A percentile compares a stretch with the other conserved stretches of the same genome.
Evolutionary conservation across 108 stramenopile genomes (phyloP).

Genomic region (Cyclotella choctawhatcheeana): DNA sequence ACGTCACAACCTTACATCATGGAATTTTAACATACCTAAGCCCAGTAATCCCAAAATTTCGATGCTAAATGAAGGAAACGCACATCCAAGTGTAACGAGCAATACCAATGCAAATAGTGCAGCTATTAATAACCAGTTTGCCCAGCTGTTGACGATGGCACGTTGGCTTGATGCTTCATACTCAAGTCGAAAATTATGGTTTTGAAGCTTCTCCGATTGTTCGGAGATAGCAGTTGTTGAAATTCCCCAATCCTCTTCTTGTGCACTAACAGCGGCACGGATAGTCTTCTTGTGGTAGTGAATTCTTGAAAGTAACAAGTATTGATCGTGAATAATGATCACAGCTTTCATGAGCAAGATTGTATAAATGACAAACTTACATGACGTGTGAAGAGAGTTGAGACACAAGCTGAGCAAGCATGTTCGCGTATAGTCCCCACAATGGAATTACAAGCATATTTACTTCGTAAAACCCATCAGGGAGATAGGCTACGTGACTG

Average conservation of each 20-base stretch:
- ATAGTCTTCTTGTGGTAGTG: constrained; percentile 74
- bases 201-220: constrained; percentile 1
- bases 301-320: no score
- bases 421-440: constrained; percentile 85
- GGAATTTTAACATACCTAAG: background rate
- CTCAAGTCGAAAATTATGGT: constrained; percentile 33
- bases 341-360: no score
- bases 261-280: background rate
- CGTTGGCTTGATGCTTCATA: constrained; percentile 41
- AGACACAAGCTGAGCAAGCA: constrained; percentile 77
- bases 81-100: constrained; percentile 59
- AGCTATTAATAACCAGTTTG: constrained; percentile 34
- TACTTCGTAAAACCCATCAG: constrained; percentile 67
- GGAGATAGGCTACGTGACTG: constrained; percentile 49
- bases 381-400: constrained; percentile 78
- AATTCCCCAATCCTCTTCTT: constrained; percentile 22
- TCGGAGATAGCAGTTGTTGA: background rate
- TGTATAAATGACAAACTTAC: no score
- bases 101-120: constrained; percentile 25
- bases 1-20: no score
- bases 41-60: constrained; percentile 75
- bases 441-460: constrained; percentile 72
- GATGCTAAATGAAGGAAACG: constrained; percentile 60
- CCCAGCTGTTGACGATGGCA: constrained; percentile 32
- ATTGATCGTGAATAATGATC: no score